Percentiles rank a stretch among this genome's conserved stretches.
Evolutionary conservation across 305 asterid genomes (phyloP).

Genomic region (Solanum aculeatissimum): DNA sequence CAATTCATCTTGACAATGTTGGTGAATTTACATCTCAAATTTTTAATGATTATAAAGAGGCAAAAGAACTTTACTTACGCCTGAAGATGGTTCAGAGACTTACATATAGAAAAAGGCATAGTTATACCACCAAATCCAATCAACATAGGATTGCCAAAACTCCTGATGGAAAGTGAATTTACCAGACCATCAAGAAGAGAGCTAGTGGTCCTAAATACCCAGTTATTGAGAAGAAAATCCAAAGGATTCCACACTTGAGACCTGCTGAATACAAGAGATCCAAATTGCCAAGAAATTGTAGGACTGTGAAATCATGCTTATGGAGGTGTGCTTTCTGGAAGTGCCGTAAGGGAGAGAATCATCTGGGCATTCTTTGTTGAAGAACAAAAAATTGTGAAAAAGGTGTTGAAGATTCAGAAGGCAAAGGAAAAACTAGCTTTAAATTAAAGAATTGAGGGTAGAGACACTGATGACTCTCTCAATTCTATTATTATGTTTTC

Average conservation of each 20-base stretch:
- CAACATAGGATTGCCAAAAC: slow-evolving; percentile 67
- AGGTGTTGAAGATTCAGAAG: slow-evolving; percentile 62
- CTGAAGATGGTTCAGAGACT: slow-evolving; percentile 66
- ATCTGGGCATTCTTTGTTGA: slow-evolving; percentile 47
- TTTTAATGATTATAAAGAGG: neutral
- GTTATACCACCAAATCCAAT: slow-evolving; percentile 82
- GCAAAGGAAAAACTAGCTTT: slow-evolving; percentile 42
- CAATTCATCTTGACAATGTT: too few species aligned
- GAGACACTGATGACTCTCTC: neutral
- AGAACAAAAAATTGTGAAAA: slow-evolving; percentile 48
- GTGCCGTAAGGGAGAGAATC: slow-evolving; percentile 56
- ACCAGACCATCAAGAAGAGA: slow-evolving; percentile 77
- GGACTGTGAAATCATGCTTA: slow-evolving; percentile 68
- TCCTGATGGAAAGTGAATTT: slow-evolving; percentile 73
- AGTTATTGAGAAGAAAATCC: slow-evolving; percentile 80
- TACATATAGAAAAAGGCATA: slow-evolving; percentile 61
- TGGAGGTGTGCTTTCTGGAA: slow-evolving; percentile 57
- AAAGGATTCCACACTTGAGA: slow-evolving; percentile 84
- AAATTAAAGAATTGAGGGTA: neutral
- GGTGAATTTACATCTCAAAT: too few species aligned
- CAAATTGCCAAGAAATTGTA: slow-evolving; percentile 47
- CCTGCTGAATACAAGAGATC: slow-evolving; percentile 79
- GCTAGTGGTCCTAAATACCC: slow-evolving; percentile 91
- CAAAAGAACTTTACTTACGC: neutral
- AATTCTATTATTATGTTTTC: neutral